Conservation (phyloP, 495 filamentous ascomycete species). For the Diplogelasinospora grovesii region DNA sequence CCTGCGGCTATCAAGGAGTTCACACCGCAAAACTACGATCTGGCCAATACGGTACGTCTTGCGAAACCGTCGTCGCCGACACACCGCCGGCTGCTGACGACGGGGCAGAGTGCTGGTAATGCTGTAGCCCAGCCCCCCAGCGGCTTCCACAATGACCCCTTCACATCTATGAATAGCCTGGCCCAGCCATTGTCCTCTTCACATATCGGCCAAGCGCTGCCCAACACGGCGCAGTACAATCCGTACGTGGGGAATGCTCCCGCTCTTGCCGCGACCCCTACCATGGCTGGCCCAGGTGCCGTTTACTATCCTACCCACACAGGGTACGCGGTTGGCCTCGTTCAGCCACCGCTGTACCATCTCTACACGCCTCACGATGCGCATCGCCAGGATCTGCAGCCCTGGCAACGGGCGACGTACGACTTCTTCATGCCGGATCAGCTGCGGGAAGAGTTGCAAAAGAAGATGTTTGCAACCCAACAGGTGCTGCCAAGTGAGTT, state of each 20-base stretch:
- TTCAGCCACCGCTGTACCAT: slow-evolving; percentile 85
- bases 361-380: slow-evolving; percentile 85
- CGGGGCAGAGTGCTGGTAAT: slow-evolving; percentile 12
- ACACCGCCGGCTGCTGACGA: slow-evolving; percentile 2
- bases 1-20: slow-evolving; percentile 66
- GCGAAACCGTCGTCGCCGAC: not conserved
- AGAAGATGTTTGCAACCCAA: slow-evolving; percentile 75
- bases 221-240: slow-evolving; percentile 48
- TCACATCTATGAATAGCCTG: slow-evolving; percentile 46
- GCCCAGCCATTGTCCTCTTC: too few relatives aligned
- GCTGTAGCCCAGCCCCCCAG: slow-evolving; percentile 13
- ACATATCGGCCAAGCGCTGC: slow-evolving; percentile 46
- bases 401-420: slow-evolving; percentile 77
- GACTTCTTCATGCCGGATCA: slow-evolving; percentile 86
- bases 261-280: slow-evolving; percentile 30
- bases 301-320: slow-evolving; percentile 42
- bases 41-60: slow-evolving; percentile 54
- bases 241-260: slow-evolving; percentile 58
- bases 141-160: slow-evolving; percentile 49
- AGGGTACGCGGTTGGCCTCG: slow-evolving; percentile 37
- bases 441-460: slow-evolving; percentile 79
- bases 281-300: slow-evolving; percentile 43
- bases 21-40: slow-evolving; percentile 68
- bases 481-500: slow-evolving; percentile 76
- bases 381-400: slow-evolving; percentile 65